Evolutionary conservation across 148 eudicot genomes (phyloP).

Genomic region (Pouteria glomerata): DNA sequence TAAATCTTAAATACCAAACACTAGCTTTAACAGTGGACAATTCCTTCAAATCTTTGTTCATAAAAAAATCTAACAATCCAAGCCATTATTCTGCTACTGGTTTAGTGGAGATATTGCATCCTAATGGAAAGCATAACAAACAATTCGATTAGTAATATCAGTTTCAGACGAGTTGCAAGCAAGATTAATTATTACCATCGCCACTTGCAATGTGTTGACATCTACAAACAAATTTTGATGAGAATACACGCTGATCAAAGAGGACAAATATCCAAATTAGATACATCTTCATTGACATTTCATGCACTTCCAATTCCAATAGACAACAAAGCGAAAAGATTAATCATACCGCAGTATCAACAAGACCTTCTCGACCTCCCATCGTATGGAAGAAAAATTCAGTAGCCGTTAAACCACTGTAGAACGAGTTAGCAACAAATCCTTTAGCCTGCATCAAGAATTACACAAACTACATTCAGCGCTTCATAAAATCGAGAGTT

Average conservation of each 20-base stretch:
- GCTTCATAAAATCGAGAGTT: neutral
- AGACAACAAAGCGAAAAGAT: slow-evolving; percentile 11
- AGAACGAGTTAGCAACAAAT: slow-evolving; percentile 90
- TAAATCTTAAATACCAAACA: no score
- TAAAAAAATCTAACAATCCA: neutral
- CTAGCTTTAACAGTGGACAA: no score
- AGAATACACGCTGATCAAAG: neutral
- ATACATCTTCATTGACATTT: neutral
- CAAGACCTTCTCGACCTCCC: slow-evolving; percentile 99
- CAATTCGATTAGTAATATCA: neutral
- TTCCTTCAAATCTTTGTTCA: no score
- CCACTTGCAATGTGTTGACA: neutral
- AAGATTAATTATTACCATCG: no score
- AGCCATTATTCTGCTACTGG: neutral
- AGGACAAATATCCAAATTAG: neutral
- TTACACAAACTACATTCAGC: neutral
- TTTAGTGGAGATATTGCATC: neutral
- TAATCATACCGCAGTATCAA: slow-evolving; percentile 87
- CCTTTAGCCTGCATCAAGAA: slow-evolving; percentile 81
- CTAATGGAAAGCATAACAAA: neutral
- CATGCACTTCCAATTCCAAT: slow-evolving; percentile 6
- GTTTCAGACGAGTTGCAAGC: no score
- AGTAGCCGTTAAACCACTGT: slow-evolving; percentile 84
- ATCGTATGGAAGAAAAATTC: slow-evolving; percentile 98
- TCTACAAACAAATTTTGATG: neutral